Conservation (phyloP, 305 asterid genomes). For the Fraxinus latifolia region DNA sequence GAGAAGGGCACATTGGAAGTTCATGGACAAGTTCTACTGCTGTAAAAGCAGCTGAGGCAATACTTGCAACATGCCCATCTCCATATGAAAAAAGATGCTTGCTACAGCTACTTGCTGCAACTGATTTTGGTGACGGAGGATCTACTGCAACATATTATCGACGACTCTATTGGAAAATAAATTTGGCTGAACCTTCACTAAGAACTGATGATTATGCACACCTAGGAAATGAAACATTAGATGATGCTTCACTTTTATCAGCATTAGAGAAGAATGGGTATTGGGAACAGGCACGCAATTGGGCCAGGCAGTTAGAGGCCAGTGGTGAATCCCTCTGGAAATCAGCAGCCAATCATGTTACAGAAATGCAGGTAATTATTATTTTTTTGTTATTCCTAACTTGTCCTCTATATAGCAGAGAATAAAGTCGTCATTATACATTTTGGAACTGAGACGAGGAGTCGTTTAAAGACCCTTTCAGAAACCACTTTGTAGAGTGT, state of each 20-base stretch:
- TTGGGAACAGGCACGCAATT: slow-evolving; percentile 98
- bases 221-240: slow-evolving; percentile 74
- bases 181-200: slow-evolving; percentile 89
- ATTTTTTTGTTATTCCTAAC: background rate
- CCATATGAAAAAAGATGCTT: slow-evolving; percentile 93
- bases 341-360: slow-evolving; percentile 82
- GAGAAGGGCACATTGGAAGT: slow-evolving; percentile 58
- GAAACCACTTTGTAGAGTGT: background rate
- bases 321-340: slow-evolving; percentile 84
- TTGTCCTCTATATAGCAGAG: background rate
- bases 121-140: slow-evolving; percentile 96
- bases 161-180: slow-evolving; percentile 76
- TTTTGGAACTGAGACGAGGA: background rate
- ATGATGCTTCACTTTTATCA: slow-evolving; percentile 77
- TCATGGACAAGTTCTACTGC: slow-evolving; percentile 75
- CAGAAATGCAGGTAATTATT: slow-evolving; percentile 82
- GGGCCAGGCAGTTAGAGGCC: slow-evolving; percentile 92
- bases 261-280: slow-evolving; percentile 77
- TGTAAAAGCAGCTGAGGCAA: slow-evolving; percentile 92
- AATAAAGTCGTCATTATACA: background rate
- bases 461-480: background rate
- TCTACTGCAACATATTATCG: slow-evolving; percentile 65
- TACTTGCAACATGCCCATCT: slow-evolving; percentile 77
- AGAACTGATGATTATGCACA: slow-evolving; percentile 80
- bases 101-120: slow-evolving; percentile 75